Evolutionary conservation across 495 filamentous ascomycete species (phyloP), one percentile per base, ranked within the genome.

Genomic region (Aspergillus ellipticus): DNA sequence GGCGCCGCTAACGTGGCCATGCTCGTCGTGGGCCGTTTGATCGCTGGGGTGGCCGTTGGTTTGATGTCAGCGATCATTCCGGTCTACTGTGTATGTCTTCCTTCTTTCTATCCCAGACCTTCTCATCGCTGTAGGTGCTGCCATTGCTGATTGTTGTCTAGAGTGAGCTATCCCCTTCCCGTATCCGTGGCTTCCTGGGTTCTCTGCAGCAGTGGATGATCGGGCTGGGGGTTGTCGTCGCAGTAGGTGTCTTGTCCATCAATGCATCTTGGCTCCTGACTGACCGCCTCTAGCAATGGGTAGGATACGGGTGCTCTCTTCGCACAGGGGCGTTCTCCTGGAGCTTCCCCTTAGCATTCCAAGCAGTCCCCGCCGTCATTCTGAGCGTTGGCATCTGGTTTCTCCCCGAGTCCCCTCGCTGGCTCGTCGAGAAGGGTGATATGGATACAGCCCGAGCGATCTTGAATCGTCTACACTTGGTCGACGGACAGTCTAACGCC

Each of bases 331-430:
- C 69, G 13, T 79, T 81, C 46, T 67, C 77, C 59, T 82, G 82
- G 82, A 69, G 82, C 31, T 76, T 84, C 33, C 82, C 81, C 0
- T 74, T 85, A 19, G 76, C 78, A 15, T 74, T 84, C 21, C 81
- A 83, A 56, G 71, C 71, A 29, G 62, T 77, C 1, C 82, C 81
- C 6, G 72, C 77, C 6, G 42, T 84, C 4, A 56, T 79, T n/a
- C 68, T 85, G 20, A 69, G 66, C 6, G 54, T 66, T 7, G 79
- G 80, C 10, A 65, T 81, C 26, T 75, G 73, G 59, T 81, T 80
- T 58, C 71, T 84, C 11, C 70, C 72, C 9, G 82, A 84, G 60
- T 81, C 78, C 0, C 82, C 82, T 11, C 66, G 82, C 45, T 85
- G 81, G 81, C 68, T 85, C 7, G 75, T 80, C 26, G 73, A 81